A percentile compares a stretch with the other conserved stretches of the same genome.
These are phyloP conservation scores for Apiotrichum porosum DNA, from an alignment of 1,284 basidiomycete species.

Conservation along the genomic window DNA sequence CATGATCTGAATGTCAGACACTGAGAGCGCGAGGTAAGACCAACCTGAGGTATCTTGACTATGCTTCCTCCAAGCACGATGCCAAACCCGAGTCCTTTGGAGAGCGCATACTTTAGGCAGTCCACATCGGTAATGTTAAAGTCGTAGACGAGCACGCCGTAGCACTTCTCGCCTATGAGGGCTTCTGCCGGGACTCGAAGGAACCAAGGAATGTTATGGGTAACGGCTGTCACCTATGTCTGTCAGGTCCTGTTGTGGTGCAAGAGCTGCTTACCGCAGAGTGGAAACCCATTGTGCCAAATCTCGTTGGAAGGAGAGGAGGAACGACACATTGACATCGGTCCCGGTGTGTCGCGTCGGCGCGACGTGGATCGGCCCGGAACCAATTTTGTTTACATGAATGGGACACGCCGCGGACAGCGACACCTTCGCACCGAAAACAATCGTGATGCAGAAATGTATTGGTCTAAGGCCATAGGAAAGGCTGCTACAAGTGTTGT, in stretches of 20 bases:
- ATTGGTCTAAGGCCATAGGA: no score
- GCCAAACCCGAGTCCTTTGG: slow-evolving; percentile 85
- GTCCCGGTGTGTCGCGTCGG: no score
- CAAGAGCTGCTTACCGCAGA: slow-evolving; percentile 11
- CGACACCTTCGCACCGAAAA: no score
- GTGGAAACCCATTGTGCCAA: slow-evolving; percentile 11
- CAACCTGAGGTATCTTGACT: slow-evolving; percentile 88
- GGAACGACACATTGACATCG: no score
- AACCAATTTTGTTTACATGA: no score
- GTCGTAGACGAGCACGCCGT: slow-evolving; percentile 81
- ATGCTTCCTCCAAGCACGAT: slow-evolving; percentile 88
- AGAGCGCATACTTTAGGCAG: slow-evolving; percentile 86
- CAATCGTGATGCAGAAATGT: not conserved
- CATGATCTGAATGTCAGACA: slow-evolving; percentile 47
- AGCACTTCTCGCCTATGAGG: slow-evolving; percentile 87
- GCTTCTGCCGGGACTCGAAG: slow-evolving; percentile 72
- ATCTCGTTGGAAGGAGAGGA: no score
- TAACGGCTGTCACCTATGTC: slow-evolving; percentile 45
- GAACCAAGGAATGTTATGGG: slow-evolving; percentile 66
- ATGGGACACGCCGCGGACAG: no score
- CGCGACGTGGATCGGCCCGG: no score
- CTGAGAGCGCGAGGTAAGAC: slow-evolving; percentile 51
- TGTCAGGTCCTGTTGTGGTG: not conserved
- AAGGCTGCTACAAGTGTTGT: no score
- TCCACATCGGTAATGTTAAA: slow-evolving; percentile 73